Base-by-base conservation (phyloP, 2,329 filamentous ascomycete species). In the Fusarium haematococcum region DNA sequence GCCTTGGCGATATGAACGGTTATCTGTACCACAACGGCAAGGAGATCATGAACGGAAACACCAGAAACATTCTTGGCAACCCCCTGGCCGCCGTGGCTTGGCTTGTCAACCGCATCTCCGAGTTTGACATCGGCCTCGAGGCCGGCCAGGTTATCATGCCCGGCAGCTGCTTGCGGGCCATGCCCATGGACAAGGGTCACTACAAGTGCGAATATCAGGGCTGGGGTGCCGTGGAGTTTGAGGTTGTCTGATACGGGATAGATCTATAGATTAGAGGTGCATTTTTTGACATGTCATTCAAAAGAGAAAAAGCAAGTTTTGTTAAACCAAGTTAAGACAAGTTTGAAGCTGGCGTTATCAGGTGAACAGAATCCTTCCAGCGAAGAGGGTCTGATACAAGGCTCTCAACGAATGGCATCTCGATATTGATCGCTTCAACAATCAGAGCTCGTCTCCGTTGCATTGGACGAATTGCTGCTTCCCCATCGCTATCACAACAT, bases 1-100 rank as follows among this genome's bases (percentile, higher is more conserved):
- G 69, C 41, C 63, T 79, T 16, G 69, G 76, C 43, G 73, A 79
- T 58, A 76, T 61, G 5, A 68, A 68, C 30, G 78, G 77, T 8
- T 48, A 60, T 11, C 69, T 79, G 16, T 60, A 70, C 30, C 78
- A 78, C 65, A 78, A 79, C 62, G 77, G 73, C 10, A 43, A 54
- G 16, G 75, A 79, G 56, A 71, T 79, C 56, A 78, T 75, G 71
- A 39, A 69, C 4, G 78, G 77, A 8, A 79, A 77, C 68, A 79
- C 77, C 1, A 45, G 69, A n/a, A 79, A 79, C 54, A 73, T 79
- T 5, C 75, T 79, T 0, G 74, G 77, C 2, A 78, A 78, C 59
- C 76, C 77, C 11, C 23, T 78, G 48, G 68, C 71, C 6, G 77
- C 77, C 18, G 68, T 73, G n/a, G 76, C 77, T 5, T 79, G 77